Base-by-base conservation (phyloP, 441 rosid species). In the Gossypium schwendimanii region DNA sequence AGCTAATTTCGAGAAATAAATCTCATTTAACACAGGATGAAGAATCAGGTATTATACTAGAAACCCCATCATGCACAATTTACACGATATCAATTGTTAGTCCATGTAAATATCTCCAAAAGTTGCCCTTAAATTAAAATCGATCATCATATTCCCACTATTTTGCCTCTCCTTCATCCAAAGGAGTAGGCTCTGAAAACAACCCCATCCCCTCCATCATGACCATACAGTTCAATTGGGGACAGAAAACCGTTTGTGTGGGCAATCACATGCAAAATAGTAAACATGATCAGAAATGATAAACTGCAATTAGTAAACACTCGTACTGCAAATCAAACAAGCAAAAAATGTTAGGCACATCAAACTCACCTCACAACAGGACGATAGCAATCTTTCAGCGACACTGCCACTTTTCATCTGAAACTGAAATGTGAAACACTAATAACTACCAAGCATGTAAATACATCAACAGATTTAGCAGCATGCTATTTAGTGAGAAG, bases 361-460 rank as follows among this genome's bases (percentile, higher is more conserved):
- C 44, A 55, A 54, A 79, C 89, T 82, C 79, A 94, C 99, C 94
- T 85, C 92, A 81, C 99, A 96, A 72, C 98, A 93, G 33, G 90
- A 81, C 72, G 86, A 75, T 69, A 91, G 76, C 68, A 96, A 78
- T 66, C 84, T 80, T 72, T 93, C 93, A 14, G 91, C 96, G 7
- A 93, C 62, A 52, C 97, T 91, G 75, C 76, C 65, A 77, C 72
- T 84, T 82, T 86, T 86, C 66, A 78, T 60, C 78, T 87, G 89
- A 78, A 82, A 69, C 91, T 85, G 86, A 75, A 79, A 70, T 75
- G 78, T 28, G 80, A n/a, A 77, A 77, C 26, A 79, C 69, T 54
- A 41, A 39, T 45, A 60, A 67, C 69, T 73, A 68, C 33, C 79
- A 76, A 59, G 55, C 63, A 73, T 8, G 73, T 63, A 69, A 45